Evolutionary conservation across 495 filamentous ascomycete genomes (phyloP), one percentile per base, ranked within the genome.

Genomic region (Penicillium subrubescens): DNA sequence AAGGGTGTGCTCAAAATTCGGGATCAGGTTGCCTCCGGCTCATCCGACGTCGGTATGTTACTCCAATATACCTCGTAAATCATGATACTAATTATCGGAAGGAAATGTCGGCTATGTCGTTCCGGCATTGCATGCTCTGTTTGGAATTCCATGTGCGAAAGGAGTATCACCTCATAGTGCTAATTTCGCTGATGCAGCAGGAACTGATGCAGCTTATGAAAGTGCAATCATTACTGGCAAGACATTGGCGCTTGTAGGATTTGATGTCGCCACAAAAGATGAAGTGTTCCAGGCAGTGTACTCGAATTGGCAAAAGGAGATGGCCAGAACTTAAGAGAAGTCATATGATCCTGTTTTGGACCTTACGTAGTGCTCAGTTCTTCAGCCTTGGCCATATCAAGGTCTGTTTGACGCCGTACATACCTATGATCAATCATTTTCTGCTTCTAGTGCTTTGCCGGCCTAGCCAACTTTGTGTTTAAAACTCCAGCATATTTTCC

Each of bases 361-460:
- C 43, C 43, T 46, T 46, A 15, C 43, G 43, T 46, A 46, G 43
- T 46, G 43, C 43, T 46, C 43, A 46, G 14, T 46, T 46, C 14
- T 46, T 46, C 43, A 46, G 43, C 43, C 43, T 46, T 46, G 43
- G 43, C 43, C 43, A 46, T 12, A 12, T 46, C 19, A 46, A 46
- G 43, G 43, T 46, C 43, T 46, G 43, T 46, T 46, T 46, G 43
- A 46, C 43, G 43, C 43, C 43, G 43, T 46, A 46, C 43, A 46
- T 46, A 46, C 43, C 43, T 46, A 46, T 46, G 43, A 46, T 46
- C 43, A 46, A 46, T 46, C 43, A 46, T 46, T 46, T 46, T 46
- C 43, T 46, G 43, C 14, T 46, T 46, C 43, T 46, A 46, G 43
- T 46, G 43, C 43, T 46, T 46, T 46, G 43, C 43, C 14, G 43